Conservation (phyloP, 306 rosid species). For the Castanea mollissima region DNA sequence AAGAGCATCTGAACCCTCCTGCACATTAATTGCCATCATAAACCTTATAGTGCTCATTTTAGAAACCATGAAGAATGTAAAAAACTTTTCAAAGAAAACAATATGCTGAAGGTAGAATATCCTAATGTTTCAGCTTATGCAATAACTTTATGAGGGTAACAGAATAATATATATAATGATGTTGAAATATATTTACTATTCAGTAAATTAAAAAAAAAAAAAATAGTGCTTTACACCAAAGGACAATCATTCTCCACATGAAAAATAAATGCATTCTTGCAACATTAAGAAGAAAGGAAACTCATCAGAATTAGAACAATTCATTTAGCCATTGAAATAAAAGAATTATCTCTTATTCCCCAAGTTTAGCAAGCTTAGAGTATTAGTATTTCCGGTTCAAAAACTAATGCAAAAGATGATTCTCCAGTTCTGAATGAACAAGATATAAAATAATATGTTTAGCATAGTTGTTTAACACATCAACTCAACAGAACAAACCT, state of each 20-base stretch:
- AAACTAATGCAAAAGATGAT: not conserved
- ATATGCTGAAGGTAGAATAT: not conserved
- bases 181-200: not conserved
- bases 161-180: not conserved
- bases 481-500: not conserved
- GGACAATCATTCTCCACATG: not conserved
- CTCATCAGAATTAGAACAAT: not conserved
- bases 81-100: not conserved
- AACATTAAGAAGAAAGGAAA: not conserved
- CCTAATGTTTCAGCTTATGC: not conserved
- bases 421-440: not conserved
- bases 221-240: not conserved
- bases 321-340: not conserved
- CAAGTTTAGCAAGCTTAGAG: too few relatives aligned
- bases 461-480: not conserved
- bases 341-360: not conserved
- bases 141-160: not conserved
- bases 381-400: not conserved
- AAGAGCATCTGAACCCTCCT: conserved; percentile 66
- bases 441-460: not conserved
- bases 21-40: conserved; percentile 27
- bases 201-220: not conserved
- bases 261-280: not conserved
- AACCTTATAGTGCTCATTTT: conserved; percentile 2
- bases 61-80: not conserved